These are phyloP conservation scores for Diutina mesorugosa DNA, from an alignment of 1,139 yeast species.

Conservation along the genomic window DNA sequence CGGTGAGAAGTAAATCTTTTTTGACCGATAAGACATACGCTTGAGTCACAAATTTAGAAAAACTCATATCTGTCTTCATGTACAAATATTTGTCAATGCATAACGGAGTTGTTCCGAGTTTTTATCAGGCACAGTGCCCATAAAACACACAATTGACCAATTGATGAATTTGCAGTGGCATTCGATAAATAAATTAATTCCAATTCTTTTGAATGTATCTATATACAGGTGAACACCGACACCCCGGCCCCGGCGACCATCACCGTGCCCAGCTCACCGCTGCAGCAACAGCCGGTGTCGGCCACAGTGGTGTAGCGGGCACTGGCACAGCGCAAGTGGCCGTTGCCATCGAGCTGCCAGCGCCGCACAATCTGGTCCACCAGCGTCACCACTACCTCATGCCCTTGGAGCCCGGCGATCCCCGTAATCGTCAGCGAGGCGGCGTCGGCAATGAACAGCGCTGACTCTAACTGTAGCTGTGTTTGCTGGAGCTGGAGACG, in stretches of 20 bases:
- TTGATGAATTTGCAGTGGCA: no score
- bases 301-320: conserved; percentile 68
- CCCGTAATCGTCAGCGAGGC: conserved; percentile 85
- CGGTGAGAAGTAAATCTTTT: no score
- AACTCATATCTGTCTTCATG: no score
- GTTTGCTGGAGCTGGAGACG: conserved; percentile 12
- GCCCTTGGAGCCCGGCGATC: conserved; percentile 18
- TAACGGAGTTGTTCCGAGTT: no score
- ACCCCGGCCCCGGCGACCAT: conserved; percentile 65
- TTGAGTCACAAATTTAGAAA: no score
- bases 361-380: conserved; percentile 69
- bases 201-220: no score
- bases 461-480: conserved; percentile 10
- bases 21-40: no score
- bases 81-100: no score
- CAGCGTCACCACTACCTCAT: conserved; percentile 34
- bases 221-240: neutral
- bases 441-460: conserved; percentile 35
- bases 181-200: no score
- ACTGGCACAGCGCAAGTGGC: conserved; percentile 18
- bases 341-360: conserved; percentile 35
- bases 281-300: conserved; percentile 69
- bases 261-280: conserved; percentile 13
- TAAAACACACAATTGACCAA: no score
- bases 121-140: no score